phyloP scores from a whole-genome alignment of 2,329 filamentous ascomycete genomes.

The Hortaea werneckii region DNA sequence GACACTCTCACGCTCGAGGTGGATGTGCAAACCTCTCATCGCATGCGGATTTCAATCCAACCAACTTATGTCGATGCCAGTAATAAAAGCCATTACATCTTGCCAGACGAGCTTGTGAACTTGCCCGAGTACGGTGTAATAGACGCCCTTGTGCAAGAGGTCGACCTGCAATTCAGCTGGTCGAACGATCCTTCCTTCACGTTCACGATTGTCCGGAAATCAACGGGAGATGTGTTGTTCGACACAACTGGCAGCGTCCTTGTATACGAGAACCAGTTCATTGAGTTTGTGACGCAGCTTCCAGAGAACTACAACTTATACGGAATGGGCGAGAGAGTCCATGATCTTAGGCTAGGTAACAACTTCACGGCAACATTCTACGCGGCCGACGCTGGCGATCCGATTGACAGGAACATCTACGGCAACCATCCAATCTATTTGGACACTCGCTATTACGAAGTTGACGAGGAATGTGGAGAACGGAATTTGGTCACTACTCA shows the following conservation, averaged over 20 bases:
- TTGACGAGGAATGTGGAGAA: constrained; percentile 33
- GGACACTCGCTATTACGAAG: constrained; percentile 65
- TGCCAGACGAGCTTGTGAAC: constrained; percentile 54
- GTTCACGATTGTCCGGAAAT: constrained; percentile 47
- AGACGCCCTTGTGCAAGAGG: constrained; percentile 30
- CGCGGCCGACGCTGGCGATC: constrained; percentile 57
- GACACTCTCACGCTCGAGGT: constrained; percentile 56
- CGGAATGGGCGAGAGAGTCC: constrained; percentile 61
- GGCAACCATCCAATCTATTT: constrained; percentile 70
- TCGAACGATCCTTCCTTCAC: constrained; percentile 48
- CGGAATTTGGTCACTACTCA: constrained; percentile 45
- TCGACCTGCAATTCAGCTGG: constrained; percentile 44
- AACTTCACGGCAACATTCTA: constrained; percentile 62
- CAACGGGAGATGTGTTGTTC: constrained; percentile 57
- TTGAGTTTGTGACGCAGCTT: constrained; percentile 58
- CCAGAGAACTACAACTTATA: constrained; percentile 60
- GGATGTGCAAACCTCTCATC: constrained; percentile 40
- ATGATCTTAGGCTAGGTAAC: constrained; percentile 58
- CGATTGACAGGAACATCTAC: constrained; percentile 59
- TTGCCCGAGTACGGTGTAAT: constrained; percentile 40
- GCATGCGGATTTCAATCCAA: constrained; percentile 60
- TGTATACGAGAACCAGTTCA: constrained; percentile 68
- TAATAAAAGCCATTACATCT: constrained; percentile 42
- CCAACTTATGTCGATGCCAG: constrained; percentile 47
- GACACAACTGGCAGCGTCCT: constrained; percentile 53